Evolutionary conservation across 2,329 filamentous ascomycete genomes (phyloP).

Genomic region (Calonectria henricotiae): DNA sequence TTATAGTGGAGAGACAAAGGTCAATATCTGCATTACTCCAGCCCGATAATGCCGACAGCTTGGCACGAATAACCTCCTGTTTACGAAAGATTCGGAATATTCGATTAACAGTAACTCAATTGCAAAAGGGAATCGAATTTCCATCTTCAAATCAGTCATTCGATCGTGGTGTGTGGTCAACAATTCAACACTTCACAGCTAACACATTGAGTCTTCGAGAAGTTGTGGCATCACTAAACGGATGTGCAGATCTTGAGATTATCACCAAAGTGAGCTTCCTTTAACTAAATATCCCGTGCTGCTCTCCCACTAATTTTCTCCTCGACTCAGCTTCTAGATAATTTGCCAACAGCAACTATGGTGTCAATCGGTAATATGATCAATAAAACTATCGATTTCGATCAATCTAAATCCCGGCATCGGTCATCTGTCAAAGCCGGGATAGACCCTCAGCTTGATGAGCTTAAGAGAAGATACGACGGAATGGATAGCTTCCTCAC

Average conservation of each 20-base stretch:
- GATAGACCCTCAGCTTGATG: conserved; percentile 82
- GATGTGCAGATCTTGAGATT: conserved; percentile 42
- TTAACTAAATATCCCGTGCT: neutral
- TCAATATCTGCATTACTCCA: conserved; percentile 78
- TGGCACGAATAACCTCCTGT: conserved; percentile 72
- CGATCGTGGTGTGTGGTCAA: conserved; percentile 80
- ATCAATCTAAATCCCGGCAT: conserved; percentile 79
- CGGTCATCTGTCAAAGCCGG: conserved; percentile 82
- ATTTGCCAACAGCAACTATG: conserved; percentile 73
- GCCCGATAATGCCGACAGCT: conserved; percentile 75
- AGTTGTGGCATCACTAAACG: conserved; percentile 60
- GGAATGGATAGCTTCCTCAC: conserved; percentile 83
- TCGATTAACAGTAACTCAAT: conserved; percentile 75
- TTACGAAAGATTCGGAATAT: conserved; percentile 85
- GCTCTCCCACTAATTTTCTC: conserved; percentile 28
- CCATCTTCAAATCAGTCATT: conserved; percentile 68
- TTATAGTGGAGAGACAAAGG: conserved; percentile 81
- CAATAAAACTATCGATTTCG: conserved; percentile 84
- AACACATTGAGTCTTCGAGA: conserved; percentile 81
- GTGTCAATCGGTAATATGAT: conserved; percentile 80
- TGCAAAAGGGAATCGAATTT: conserved; percentile 83
- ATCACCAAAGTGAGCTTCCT: conserved; percentile 64
- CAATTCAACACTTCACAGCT: conserved; percentile 80
- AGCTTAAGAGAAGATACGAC: conserved; percentile 83
- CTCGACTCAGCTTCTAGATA: conserved; percentile 69